Evolutionary conservation across 768 basidiomycete species (phyloP).

Genomic region (Serpula lacrymans): DNA sequence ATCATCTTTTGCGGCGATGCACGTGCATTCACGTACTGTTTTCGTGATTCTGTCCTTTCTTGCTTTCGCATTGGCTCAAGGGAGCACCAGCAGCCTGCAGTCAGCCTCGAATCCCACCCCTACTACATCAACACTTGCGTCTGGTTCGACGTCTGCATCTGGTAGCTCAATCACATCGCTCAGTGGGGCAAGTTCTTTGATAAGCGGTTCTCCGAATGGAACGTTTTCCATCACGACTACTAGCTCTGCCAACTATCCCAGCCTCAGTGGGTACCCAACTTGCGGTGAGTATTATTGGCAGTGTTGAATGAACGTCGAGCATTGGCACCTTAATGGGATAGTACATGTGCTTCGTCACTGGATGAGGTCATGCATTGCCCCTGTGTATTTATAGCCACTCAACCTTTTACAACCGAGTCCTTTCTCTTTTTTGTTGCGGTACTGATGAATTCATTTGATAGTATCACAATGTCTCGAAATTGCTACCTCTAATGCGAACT

Average conservation of each 20-base stretch:
- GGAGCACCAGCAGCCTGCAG: too few relatives aligned
- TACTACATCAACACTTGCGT: too few relatives aligned
- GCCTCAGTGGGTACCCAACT: conserved; percentile 33
- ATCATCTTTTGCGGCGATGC: too few relatives aligned
- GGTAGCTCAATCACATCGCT: neutral
- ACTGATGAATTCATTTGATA: conserved; percentile 16
- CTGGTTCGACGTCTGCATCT: too few relatives aligned
- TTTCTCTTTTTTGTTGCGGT: neutral
- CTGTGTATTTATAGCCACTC: too few relatives aligned
- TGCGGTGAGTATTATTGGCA: conserved; percentile 31
- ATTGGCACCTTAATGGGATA: too few relatives aligned
- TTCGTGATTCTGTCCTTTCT: too few relatives aligned
- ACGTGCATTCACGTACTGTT: too few relatives aligned
- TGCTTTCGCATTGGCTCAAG: too few relatives aligned
- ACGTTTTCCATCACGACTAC: conserved; percentile 24
- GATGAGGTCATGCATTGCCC: neutral
- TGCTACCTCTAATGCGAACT: conserved; percentile 37
- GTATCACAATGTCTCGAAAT: conserved; percentile 43
- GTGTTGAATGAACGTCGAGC: too few relatives aligned
- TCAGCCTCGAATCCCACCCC: too few relatives aligned
- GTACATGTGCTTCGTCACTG: neutral
- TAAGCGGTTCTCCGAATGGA: conserved; percentile 1
- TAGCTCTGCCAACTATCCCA: conserved; percentile 35
- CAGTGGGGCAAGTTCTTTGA: too few relatives aligned
- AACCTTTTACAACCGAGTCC: neutral